Conservation (phyloP, 2,329 filamentous ascomycete species). For the Plectosphaerella plurivora region DNA sequence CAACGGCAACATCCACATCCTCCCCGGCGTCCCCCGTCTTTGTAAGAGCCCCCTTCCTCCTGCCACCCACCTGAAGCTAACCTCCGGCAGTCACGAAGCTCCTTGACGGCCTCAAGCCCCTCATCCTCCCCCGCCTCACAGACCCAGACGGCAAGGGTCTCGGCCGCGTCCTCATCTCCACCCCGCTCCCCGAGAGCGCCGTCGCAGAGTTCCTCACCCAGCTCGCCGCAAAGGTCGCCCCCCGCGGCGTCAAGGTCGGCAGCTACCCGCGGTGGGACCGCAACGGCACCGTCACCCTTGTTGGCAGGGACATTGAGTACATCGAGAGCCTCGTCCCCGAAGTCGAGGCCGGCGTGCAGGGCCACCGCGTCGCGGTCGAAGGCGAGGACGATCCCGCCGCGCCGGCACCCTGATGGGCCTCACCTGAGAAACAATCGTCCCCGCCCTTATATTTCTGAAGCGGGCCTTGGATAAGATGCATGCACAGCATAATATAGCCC, state of each 20-base stretch:
- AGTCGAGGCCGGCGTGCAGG: slow-evolving; percentile 72
- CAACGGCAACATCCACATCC: slow-evolving; percentile 88
- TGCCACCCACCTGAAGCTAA: slow-evolving; percentile 8
- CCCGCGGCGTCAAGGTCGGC: slow-evolving; percentile 83
- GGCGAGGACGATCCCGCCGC: slow-evolving; percentile 56
- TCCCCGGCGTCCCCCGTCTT: slow-evolving; percentile 82
- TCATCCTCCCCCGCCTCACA: slow-evolving; percentile 63
- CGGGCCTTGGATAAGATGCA: too few species aligned
- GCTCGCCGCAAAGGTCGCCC: slow-evolving; percentile 67
- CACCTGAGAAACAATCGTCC: too few species aligned
- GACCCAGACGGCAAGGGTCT: slow-evolving; percentile 82
- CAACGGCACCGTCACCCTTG: slow-evolving; percentile 87
- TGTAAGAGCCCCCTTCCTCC: slow-evolving; percentile 40
- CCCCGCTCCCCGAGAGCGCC: slow-evolving; percentile 79
- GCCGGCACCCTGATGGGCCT: background rate
- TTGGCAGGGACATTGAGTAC: slow-evolving; percentile 67
- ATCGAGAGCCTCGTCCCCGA: slow-evolving; percentile 76
- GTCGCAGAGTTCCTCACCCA: slow-evolving; percentile 80
- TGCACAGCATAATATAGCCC: too few species aligned
- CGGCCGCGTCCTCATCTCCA: slow-evolving; percentile 75
- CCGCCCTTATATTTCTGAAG: too few species aligned
- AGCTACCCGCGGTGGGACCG: slow-evolving; percentile 94
- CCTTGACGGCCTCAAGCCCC: slow-evolving; percentile 70
- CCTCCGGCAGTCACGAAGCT: slow-evolving; percentile 59
- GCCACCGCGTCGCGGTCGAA: slow-evolving; percentile 64